These are phyloP conservation scores for Plantago ovata DNA, from an alignment of 257 asterid genomes.

Conservation along the genomic window DNA sequence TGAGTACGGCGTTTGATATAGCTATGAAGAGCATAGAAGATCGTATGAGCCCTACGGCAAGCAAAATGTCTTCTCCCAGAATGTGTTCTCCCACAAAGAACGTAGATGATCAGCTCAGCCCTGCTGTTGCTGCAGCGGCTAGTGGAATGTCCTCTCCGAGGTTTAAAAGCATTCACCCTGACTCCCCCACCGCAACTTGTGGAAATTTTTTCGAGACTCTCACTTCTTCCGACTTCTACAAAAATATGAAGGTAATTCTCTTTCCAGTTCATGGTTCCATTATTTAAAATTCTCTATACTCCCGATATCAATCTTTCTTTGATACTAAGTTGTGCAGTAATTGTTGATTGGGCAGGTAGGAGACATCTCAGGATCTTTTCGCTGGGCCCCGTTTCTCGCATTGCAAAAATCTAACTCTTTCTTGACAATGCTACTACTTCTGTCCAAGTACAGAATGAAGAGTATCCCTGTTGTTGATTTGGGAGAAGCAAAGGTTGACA, in stretches of 20 bases:
- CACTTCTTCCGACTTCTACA: conserved; percentile 81
- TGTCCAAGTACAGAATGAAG: conserved; percentile 94
- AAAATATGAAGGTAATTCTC: conserved; percentile 70
- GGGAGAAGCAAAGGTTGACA: conserved; percentile 79
- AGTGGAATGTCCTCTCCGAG: conserved; percentile 83
- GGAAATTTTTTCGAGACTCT: conserved; percentile 82
- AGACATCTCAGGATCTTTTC: conserved; percentile 90
- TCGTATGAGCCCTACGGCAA: conserved; percentile 57
- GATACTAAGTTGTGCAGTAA: conserved; percentile 9
- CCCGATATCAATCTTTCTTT: neutral
- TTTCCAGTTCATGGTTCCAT: neutral
- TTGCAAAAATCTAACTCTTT: conserved; percentile 89
- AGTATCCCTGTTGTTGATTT: conserved; percentile 89
- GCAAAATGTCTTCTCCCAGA: no score
- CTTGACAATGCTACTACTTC: conserved; percentile 88
- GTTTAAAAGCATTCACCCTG: conserved; percentile 79
- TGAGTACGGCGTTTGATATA: conserved; percentile 26
- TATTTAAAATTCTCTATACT: neutral
- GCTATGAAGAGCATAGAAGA: conserved; percentile 32
- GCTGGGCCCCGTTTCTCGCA: conserved; percentile 99
- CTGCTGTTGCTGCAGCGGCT: conserved; percentile 84
- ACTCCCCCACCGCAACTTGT: conserved; percentile 79
- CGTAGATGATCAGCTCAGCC: conserved; percentile 40
- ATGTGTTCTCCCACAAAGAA: conserved; percentile 13
- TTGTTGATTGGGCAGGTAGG: conserved; percentile 54